phyloP scores from a whole-genome alignment of 805 yeast species.

The Kodamaea hsintzibuensis region DNA sequence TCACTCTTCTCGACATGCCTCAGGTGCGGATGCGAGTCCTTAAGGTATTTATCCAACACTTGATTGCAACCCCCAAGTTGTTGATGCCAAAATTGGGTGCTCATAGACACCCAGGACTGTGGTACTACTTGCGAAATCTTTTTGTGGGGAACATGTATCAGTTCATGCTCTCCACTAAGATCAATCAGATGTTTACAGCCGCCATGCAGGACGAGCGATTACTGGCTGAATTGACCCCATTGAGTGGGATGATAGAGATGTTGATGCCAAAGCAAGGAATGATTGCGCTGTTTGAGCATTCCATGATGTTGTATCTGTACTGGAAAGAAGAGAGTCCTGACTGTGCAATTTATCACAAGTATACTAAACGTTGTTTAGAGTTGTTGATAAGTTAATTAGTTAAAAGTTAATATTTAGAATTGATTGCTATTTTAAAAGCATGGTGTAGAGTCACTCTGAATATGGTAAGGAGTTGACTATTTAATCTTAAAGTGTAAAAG shows the following conservation, averaged over 20 bases:
- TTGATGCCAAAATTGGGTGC: slow-evolving; percentile 36
- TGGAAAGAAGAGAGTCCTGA: slow-evolving; percentile 38
- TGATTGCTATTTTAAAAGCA: neutral
- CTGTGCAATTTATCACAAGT: slow-evolving; percentile 31
- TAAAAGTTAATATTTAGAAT: neutral
- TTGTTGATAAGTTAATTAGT: slow-evolving; percentile 12
- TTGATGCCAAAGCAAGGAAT: slow-evolving; percentile 14
- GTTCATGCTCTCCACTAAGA: slow-evolving; percentile 31
- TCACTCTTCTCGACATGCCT: slow-evolving; percentile 21
- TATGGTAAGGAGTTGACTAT: no score
- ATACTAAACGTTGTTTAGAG: slow-evolving; percentile 23
- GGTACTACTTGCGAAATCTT: slow-evolving; percentile 38
- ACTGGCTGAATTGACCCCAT: slow-evolving; percentile 1
- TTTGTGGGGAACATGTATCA: slow-evolving; percentile 31
- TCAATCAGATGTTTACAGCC: slow-evolving; percentile 21
- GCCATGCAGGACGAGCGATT: slow-evolving; percentile 15
- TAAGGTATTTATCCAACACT: slow-evolving; percentile 26
- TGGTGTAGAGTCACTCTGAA: no score
- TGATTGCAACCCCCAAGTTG: slow-evolving; percentile 33
- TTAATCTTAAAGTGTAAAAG: no score
- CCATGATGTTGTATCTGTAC: slow-evolving; percentile 30
- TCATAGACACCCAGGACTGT: slow-evolving; percentile 42
- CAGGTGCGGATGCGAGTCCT: slow-evolving; percentile 27
- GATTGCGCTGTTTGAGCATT: slow-evolving; percentile 26
- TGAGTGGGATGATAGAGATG: slow-evolving; percentile 16